Base-by-base conservation (phyloP, 106 monocot species). In the Vanilla planifolia region DNA sequence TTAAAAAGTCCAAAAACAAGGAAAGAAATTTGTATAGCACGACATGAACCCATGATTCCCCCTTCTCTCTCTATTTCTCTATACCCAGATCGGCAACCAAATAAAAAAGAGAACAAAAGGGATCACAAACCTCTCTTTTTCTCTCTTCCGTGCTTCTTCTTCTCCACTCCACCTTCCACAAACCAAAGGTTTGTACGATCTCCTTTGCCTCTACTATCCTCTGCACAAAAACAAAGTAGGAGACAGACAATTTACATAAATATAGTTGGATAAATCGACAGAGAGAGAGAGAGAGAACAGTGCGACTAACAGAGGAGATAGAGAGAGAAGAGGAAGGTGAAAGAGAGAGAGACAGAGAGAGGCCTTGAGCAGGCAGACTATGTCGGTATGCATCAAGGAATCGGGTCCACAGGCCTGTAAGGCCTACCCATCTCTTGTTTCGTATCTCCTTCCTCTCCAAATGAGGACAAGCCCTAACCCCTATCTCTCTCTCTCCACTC, bases 401-500 rank as follows among this genome's bases (percentile, higher is more conserved):
- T 81, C 33, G 85, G 77, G 74, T 61, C 85, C 85, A 81, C 85
- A 59, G 71, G 60, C 52, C 64, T 42, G 68, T 70, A 68, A 61
- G 58, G 22, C 72, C 66, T 64, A 59, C 73, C 55, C 73, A 60
- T 43, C 34, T 60, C 59, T 65, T 57, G 27, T 62, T 51, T 51
- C 44, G 21, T 24, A 59, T 16, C 43, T 57, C 27, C 57, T 52
- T 59, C 34, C 20, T n/a, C 36, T 22, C 15, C 73, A 42, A 11
- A 32, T 71, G 22, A 22, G 65, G 55, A 67, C 77, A 77, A 64
- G 37, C 39, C 59, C 33, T 36, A 37, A 45, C 43, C 24, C 14
- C 19, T 43, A 21, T 23, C 42, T 39, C 40, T 4, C 39, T 41
- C 17, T 61, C 58, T 33, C 55, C 55, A 2, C 55, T 55, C 25